These are phyloP conservation scores for Aurifilum marmelostoma DNA, from an alignment of 2,329 filamentous ascomycete genomes.

Conservation along the genomic window DNA sequence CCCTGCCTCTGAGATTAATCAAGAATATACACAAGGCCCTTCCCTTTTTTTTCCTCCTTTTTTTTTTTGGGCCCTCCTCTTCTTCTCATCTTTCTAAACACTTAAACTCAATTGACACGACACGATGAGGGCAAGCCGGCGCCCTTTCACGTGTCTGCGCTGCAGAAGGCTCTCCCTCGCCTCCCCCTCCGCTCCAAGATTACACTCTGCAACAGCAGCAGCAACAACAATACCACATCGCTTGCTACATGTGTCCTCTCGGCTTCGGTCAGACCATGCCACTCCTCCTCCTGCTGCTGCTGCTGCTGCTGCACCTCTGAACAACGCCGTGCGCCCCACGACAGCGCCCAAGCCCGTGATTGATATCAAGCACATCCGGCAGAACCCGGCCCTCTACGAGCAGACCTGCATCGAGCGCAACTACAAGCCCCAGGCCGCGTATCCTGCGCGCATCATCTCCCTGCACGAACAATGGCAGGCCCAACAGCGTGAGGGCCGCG, in stretches of 20 bases:
- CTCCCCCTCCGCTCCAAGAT: not conserved
- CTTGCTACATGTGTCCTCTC: conserved; percentile 23
- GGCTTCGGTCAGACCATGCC: conserved; percentile 26
- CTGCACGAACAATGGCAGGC: conserved; percentile 62
- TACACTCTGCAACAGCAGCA: not conserved
- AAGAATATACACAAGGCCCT: not conserved
- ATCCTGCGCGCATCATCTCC: conserved; percentile 59
- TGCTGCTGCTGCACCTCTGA: not conserved
- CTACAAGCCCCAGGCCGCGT: conserved; percentile 62
- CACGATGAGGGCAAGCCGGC: conserved; percentile 28
- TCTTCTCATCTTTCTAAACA: not conserved
- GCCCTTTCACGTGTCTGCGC: conserved; percentile 29
- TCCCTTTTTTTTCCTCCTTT: not conserved
- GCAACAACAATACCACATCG: conserved; percentile 3
- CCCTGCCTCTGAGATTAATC: no score
- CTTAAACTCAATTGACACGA: not conserved
- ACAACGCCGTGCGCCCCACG: conserved; percentile 54
- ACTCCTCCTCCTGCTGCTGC: conserved; percentile 4
- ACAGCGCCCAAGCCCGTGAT: conserved; percentile 78
- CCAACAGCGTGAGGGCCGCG: conserved; percentile 63
- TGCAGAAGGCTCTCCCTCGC: conserved; percentile 15
- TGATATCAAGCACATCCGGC: conserved; percentile 88
- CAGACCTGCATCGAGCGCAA: conserved; percentile 86
- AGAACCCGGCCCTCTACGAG: conserved; percentile 78
- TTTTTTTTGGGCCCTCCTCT: no score